A percentile compares a stretch with the other conserved stretches of the same genome.
Conservation (phyloP, 371 early-diverging fungal genomes). For the Mortierella sp. region DNA sequence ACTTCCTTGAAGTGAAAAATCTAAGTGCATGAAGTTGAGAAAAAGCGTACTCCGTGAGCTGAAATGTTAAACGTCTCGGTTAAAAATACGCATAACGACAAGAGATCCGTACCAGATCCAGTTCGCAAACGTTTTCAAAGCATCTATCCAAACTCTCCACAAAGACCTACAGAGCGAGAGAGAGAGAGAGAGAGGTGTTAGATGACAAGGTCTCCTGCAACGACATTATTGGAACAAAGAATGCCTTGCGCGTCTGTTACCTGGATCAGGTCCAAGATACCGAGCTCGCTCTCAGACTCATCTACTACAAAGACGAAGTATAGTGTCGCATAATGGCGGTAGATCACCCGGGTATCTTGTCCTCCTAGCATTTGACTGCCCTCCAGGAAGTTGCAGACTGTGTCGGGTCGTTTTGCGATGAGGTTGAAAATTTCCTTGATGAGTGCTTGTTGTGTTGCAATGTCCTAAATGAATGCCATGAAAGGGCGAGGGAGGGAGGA, state of each 20-base stretch:
- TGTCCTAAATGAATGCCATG: conserved; percentile 66
- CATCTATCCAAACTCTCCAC: conserved; percentile 94
- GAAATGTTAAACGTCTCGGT: too few species aligned
- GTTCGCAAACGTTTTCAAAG: conserved; percentile 97
- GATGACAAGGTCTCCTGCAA: too few species aligned
- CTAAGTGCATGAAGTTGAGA: too few species aligned
- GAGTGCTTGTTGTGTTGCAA: conserved; percentile 83
- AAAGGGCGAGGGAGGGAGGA: not conserved
- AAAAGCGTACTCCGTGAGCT: too few species aligned
- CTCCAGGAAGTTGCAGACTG: conserved; percentile 92
- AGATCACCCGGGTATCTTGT: conserved; percentile 90
- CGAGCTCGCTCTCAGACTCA: conserved; percentile 93
- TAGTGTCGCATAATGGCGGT: conserved; percentile 92
- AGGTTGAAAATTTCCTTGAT: conserved; percentile 87
- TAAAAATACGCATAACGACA: not conserved
- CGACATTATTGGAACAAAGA: not conserved
- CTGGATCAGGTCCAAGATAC: conserved; percentile 94
- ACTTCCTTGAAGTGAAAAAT: conserved; percentile 85
- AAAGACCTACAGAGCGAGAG: conserved; percentile 75
- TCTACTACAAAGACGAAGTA: conserved; percentile 98
- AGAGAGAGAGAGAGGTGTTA: too few species aligned
- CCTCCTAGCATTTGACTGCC: conserved; percentile 88
- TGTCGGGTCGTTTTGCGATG: conserved; percentile 86
- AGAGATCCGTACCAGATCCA: conserved; percentile 80
- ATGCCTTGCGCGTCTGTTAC: conserved; percentile 54